These are phyloP conservation scores for Thyridium curvatum DNA, from an alignment of 2,329 filamentous ascomycete species.

Conservation along the genomic window DNA sequence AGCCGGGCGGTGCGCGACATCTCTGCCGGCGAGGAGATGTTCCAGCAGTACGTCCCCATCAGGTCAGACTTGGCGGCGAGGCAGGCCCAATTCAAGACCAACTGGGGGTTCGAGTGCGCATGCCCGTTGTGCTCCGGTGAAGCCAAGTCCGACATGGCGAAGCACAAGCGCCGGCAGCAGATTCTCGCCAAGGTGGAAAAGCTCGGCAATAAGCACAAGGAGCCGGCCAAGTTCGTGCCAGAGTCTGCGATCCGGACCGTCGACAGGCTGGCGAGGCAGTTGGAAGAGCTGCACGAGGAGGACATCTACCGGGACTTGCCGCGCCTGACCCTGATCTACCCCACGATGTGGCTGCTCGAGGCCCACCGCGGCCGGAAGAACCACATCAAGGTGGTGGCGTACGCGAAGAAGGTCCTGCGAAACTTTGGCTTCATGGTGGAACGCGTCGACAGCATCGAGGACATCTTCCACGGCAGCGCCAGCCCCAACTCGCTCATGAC, in stretches of 20 bases:
- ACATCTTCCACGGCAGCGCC: conserved; percentile 13
- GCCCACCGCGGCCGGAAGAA: conserved; percentile 23
- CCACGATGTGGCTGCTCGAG: conserved; percentile 26
- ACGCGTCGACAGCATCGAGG: conserved; percentile 12
- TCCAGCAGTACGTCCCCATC: conserved; percentile 28
- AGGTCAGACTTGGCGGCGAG: conserved; percentile 19
- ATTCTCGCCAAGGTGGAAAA: conserved; percentile 9
- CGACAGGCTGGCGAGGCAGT: conserved; percentile 20
- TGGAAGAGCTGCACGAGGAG: conserved; percentile 24
- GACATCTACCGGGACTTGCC: conserved; percentile 23
- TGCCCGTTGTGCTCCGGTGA: conserved; percentile 26
- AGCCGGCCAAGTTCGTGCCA: conserved; percentile 15
- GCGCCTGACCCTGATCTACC: conserved; percentile 25
- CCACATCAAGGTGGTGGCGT: conserved; percentile 22
- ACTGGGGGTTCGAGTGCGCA: conserved; percentile 33
- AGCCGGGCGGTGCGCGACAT: conserved; percentile 29
- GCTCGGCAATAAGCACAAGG: conserved; percentile 5
- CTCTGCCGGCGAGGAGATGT: conserved; percentile 27
- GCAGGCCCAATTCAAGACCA: conserved; percentile 15
- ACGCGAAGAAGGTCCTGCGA: conserved; percentile 19
- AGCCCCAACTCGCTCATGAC: conserved; percentile 18
- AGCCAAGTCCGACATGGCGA: conserved; percentile 3
- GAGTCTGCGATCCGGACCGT: conserved; percentile 23
- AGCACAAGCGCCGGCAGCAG: conserved; percentile 9
- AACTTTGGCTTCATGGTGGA: conserved; percentile 22